Base-by-base conservation (phyloP, 2,329 filamentous ascomycete genomes). In the Diplodia corticola region DNA sequence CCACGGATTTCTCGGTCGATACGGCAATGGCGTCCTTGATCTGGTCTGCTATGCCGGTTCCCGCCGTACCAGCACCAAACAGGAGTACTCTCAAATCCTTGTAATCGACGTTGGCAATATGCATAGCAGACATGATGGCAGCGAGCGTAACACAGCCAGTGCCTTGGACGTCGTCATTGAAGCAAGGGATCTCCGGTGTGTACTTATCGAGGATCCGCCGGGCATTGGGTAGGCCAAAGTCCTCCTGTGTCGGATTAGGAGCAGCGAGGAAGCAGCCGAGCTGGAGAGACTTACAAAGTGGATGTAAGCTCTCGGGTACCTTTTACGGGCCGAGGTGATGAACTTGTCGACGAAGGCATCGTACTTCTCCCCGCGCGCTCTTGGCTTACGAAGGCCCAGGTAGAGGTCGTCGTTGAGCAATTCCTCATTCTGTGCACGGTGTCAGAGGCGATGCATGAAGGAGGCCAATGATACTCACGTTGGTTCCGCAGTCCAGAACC, bases 161-260 rank as follows among this genome's bases (percentile, higher is more conserved):
- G 1, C 92, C 93, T 76, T 96, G 92, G 0, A 96, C 88, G 75
- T 96, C 92, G 67, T 96, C 93, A 72, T 96, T 96, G 82, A 97
- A 96, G 76, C 92, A 96, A 0, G 92, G 84, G 7, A 94, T 89
- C 59, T 90, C 74, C 0, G 88, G 83, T 0, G 89, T 86, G 72
- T 95, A 96, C 40, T 83, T 85, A 67, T 96, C 91, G 0, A 96
- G 82, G 2, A 96, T 85, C 3, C 91, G 85, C 33, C 90, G 84
- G 0, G 91, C 91, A 72, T 96, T 96, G 1, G 77, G 77, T 0
- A 96, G 79, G 0, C 92, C 92, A 79, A 96, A 96, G 73, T 96
- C 93, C 72, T 96, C 91, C 69, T 71, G 33, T 7, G 12, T 5
- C 12, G 5, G 5, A 50, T 67, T 30, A 67, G 48, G 9, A 51